Conservation (phyloP, 805 yeast genomes). For the Candida sakaeoensis region DNA sequence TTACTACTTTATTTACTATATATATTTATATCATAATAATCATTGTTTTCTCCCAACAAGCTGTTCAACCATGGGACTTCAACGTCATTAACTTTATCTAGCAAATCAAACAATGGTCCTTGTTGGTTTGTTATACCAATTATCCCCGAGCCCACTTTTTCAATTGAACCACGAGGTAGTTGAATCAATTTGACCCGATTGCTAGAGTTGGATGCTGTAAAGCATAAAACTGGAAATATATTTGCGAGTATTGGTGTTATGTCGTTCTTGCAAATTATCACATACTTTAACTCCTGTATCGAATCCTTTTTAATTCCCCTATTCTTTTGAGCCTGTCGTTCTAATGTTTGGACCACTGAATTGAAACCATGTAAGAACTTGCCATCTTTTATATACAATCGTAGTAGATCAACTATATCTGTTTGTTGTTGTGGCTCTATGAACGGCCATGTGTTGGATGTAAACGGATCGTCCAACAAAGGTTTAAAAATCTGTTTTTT, state of each 20-base stretch:
- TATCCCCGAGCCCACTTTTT: slow-evolving; percentile 26
- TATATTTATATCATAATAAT: slow-evolving; percentile 36
- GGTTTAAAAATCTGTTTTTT: slow-evolving; percentile 62
- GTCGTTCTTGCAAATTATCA: slow-evolving; percentile 63
- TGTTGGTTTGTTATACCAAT: slow-evolving; percentile 33
- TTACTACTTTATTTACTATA: neutral
- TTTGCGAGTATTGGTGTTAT: slow-evolving; percentile 44
- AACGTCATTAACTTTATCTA: slow-evolving; percentile 34
- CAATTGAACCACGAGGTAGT: slow-evolving; percentile 47
- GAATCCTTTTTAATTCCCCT: slow-evolving; percentile 7
- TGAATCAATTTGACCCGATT: slow-evolving; percentile 51
- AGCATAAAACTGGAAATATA: slow-evolving; percentile 56
- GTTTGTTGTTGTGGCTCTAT: slow-evolving; percentile 34
- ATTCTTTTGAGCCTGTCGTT: slow-evolving; percentile 31
- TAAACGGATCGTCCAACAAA: slow-evolving; percentile 59
- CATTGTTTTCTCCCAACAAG: slow-evolving; percentile 16
- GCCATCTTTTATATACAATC: slow-evolving; percentile 24
- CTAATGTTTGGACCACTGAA: slow-evolving; percentile 46
- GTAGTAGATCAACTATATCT: slow-evolving; percentile 35
- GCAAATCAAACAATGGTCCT: slow-evolving; percentile 22
- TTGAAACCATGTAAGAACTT: slow-evolving; percentile 51
- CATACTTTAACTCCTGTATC: slow-evolving; percentile 25
- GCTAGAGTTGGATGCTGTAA: slow-evolving; percentile 35
- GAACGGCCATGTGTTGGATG: slow-evolving; percentile 42
- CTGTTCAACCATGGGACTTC: slow-evolving; percentile 45